Base-by-base conservation (phyloP, 352 stramenopile genomes). In the Phytophthora hibernalis region DNA sequence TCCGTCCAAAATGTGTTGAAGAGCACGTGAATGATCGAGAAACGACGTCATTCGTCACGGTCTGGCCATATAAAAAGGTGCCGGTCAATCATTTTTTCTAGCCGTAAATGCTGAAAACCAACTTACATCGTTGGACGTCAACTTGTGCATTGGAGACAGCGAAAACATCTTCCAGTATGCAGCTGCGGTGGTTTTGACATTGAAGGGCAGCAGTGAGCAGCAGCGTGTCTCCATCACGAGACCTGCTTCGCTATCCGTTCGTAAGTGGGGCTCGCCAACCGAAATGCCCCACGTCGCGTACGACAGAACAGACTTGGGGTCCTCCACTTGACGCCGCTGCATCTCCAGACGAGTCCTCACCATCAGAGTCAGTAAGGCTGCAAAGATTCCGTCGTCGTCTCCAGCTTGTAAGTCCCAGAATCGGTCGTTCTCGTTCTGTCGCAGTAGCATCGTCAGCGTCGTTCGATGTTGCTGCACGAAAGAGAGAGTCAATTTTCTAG, bases 331-430 rank as follows among this genome's bases (percentile, higher is more conserved):
- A 6, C 26, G 62, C 54, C 13, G 48, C 21, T 73, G 30, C 13
- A 79, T 42, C 21, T 74, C 55, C 20, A 75, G 11, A n/a, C 35
- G 57, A 18, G 40, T 51, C 47, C 45, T 57, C 20, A 56, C 60
- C 22, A 71, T 22, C 11, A 77, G 43, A 1, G 57, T n/a, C 7
- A 78, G 43, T 43, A 74, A 71, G 43, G 79, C 58, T 5, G 60
- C 45, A 31, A 76, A 71, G 13, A 79, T 64, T 11, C 16, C 57
- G 20, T 69, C 61, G 1, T 77, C 74, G 50, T 79, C 49, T 4
- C 45, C 56, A 1, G 42, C 42, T 2, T n/a, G 33, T 15, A 72
- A 30, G 9, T 71, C 54, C 47, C 65, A 63, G 30, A 61, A 61
- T 10, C 38, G 66, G 59, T 20, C 30, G 28, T 37, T 33, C 13